Conservation (phyloP, 495 filamentous ascomycete species). For the Talaromyces nanjingensis region DNA sequence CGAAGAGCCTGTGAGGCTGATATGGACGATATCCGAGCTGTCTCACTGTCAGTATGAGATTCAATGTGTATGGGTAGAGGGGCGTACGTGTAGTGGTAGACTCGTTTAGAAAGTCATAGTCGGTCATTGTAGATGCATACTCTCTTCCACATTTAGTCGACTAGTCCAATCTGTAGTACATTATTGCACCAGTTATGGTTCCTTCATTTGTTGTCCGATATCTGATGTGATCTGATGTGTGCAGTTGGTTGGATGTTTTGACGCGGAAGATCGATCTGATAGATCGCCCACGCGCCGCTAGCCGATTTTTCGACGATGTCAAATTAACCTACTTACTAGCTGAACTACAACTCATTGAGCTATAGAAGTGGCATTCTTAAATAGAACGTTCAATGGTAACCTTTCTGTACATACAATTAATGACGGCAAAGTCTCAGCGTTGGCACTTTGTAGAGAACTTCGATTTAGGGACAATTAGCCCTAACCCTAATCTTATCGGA, state of each 20-base stretch:
- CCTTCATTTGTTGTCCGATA: neutral
- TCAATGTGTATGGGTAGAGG: neutral
- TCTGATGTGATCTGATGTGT: neutral
- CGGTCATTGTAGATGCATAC: neutral
- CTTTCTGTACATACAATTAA: neutral
- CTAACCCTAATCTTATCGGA: neutral
- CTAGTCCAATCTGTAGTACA: neutral
- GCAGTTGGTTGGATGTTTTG: neutral
- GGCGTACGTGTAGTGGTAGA: neutral
- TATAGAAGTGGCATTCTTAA: neutral
- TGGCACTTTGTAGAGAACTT: no score
- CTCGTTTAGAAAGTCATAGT: neutral
- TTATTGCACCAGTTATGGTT: neutral
- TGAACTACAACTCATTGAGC: neutral
- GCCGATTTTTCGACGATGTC: neutral
- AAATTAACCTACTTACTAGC: neutral
- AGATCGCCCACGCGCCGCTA: neutral
- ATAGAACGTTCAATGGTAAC: neutral
- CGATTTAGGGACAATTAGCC: neutral
- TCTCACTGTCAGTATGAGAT: neutral
- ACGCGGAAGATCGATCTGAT: neutral
- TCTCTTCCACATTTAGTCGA: neutral
- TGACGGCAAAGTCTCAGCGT: neutral
- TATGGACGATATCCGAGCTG: conserved; percentile 68
- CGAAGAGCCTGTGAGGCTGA: conserved; percentile 81